Conservation (phyloP, 768 basidiomycete species). For the Udeniomyces megalosporus region DNA sequence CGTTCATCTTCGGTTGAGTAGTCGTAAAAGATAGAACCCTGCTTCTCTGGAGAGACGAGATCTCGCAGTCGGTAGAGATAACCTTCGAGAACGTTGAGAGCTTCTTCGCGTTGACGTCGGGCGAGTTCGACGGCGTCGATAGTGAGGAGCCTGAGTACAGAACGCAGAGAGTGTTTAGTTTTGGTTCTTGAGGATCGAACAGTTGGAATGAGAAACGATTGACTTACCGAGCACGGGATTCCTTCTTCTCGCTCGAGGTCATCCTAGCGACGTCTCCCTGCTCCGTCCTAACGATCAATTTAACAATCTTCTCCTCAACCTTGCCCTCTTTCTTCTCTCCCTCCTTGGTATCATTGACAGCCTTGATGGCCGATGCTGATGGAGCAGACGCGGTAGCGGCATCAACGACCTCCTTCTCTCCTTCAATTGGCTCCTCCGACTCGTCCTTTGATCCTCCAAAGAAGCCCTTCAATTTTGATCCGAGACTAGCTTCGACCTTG, state of each 20-base stretch:
- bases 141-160: slow-evolving; percentile 48
- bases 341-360: slow-evolving; percentile 13
- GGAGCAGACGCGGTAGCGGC: slow-evolving; percentile 32
- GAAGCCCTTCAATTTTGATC: slow-evolving; percentile 64
- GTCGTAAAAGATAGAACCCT: slow-evolving; percentile 61
- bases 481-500: slow-evolving; percentile 31
- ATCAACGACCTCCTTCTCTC: slow-evolving; percentile 28
- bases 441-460: slow-evolving; percentile 41
- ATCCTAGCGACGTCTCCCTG: slow-evolving; percentile 30
- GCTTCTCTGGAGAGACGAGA: slow-evolving; percentile 50
- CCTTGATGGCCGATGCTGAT: slow-evolving; percentile 20
- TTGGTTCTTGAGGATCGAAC: neutral
- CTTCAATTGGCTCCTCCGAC: slow-evolving; percentile 17
- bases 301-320: slow-evolving; percentile 8
- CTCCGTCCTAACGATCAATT: neutral
- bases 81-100: slow-evolving; percentile 73
- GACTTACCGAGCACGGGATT: slow-evolving; percentile 46
- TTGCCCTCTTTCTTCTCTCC: neutral
- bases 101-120: slow-evolving; percentile 69
- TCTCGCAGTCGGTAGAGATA: slow-evolving; percentile 86
- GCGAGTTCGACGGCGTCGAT: slow-evolving; percentile 61
- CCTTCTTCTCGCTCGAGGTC: slow-evolving; percentile 58
- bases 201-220: too few relatives aligned
- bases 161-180: neutral
- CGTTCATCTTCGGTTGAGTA: slow-evolving; percentile 65